Base-by-base conservation (phyloP, 2,329 filamentous ascomycete genomes). In the Neurospora crassa region DNA sequence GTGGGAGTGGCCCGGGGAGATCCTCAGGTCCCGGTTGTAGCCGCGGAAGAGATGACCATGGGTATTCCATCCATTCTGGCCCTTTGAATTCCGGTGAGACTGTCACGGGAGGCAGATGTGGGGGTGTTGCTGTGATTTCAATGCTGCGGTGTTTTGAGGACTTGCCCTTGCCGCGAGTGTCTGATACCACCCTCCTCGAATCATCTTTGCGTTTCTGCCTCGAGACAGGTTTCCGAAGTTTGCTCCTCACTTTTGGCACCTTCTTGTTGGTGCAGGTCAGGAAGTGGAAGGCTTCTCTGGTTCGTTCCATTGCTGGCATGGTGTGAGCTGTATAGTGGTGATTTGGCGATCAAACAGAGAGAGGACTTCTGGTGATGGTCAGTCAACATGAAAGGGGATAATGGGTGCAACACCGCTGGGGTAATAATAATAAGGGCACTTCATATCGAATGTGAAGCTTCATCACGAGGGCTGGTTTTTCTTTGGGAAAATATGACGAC, bases 181-280 rank as follows among this genome's bases (percentile, higher is more conserved):
- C 72, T n/a, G 71, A 63, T 70, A 70, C 70, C 24, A 69, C 67
- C 71, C 72, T 72, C 70, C 73, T 72, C 34, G 70, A 16, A 20
- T 72, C 43, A 73, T 67, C 53, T 18, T 14, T 68, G 74, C 72
- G 71, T 59, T 69, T 67, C 43, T 77, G 75, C 71, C 74, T 77
- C 40, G 73, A 45, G 67, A 78, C 69, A 42, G 70, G 59, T 69
- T 81, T 81, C 41, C 79, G 80, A 29, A 81, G 77, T 75, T 79
- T 80, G 67, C 76, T 78, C 63, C 79, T 77, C 67, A 78, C 74
- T 69, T 74, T 78, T 0, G 75, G 74, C 14, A 69, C 70, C 40
- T 72, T 63, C 14, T n/a, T 63, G 53, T 34, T 63, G 53, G 53
- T 34, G 34, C 34, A 6, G 53, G 53, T 37, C 53, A 63, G 34